Base-by-base conservation (phyloP, 805 yeast genomes). In the Myxozyma lipomycoides region DNA sequence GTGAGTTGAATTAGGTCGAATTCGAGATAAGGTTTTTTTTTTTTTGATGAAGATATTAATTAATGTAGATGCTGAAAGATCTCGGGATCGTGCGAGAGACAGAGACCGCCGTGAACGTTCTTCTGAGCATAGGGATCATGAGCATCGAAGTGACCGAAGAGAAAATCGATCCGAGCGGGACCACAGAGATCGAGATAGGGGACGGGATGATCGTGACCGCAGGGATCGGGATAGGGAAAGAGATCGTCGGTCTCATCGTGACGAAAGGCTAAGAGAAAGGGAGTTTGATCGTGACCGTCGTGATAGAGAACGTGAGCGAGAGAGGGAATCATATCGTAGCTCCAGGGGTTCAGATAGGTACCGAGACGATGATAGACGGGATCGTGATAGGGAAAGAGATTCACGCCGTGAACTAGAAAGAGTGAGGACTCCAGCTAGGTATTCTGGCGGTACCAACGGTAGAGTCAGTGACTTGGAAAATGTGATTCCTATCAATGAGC, bases 401-500 rank as follows among this genome's bases (percentile, higher is more conserved):
- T 45, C 41, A n/a, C 49, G 49, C n/a, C n/a, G 35, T 22, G 3
- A 12, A 19, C 17, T 43, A 28, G 23, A 17, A 28, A 10, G 30
- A 15, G 7, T 35, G 37, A 63, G 23, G 61, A 56, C n/a, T n/a
- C n/a, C n/a, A n/a, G n/a, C n/a, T n/a, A n/a, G 46, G 66, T 40
- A 36, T 43, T 34, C 45, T 43, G n/a, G 55, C 38, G 9, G 59
- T 70, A 17, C 62, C 60, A 22, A 69, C n/a, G n/a, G n/a, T n/a
- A n/a, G n/a, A n/a, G n/a, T n/a, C n/a, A n/a, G n/a, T n/a, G n/a
- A 70, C 12, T 63, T 79, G 12, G 64, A 65, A 3, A 63, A 66
- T 19, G 77, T 74, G 0, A 64, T 71, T 0, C 73, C 83, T 0
- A 67, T 86, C 26, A 76, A 78, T 39, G 70, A 77, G 40, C 65